phyloP scores from a whole-genome alignment of 345 rosid species.

The Citrus medica region DNA sequence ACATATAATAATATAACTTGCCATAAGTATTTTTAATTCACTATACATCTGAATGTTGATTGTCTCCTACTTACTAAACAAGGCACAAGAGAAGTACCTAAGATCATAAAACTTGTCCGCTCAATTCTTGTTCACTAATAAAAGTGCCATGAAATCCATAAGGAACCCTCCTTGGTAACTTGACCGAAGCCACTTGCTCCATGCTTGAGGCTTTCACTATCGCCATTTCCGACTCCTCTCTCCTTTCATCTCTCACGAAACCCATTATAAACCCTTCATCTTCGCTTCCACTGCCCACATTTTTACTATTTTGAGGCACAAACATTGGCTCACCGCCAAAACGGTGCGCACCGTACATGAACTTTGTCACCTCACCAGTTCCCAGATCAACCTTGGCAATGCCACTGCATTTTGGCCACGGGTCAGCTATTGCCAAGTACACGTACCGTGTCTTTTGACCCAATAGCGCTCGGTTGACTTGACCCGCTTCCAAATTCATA shows the following conservation, averaged over 20 bases:
- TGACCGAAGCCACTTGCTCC: slow-evolving; percentile 50
- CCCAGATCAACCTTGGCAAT: slow-evolving; percentile 61
- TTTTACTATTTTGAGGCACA: slow-evolving; percentile 20
- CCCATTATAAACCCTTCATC: slow-evolving; percentile 56
- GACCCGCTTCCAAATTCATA: slow-evolving; percentile 63
- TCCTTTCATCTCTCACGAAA: slow-evolving; percentile 56
- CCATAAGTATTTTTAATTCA: too few species aligned
- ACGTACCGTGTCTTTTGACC: slow-evolving; percentile 54
- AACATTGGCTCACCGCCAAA: slow-evolving; percentile 72
- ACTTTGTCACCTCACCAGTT: slow-evolving; percentile 32
- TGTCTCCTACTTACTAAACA: background rate
- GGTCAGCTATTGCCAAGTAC: slow-evolving; percentile 73
- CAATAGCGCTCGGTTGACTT: slow-evolving; percentile 34
- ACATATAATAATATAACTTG: too few species aligned
- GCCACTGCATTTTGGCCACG: slow-evolving; percentile 73
- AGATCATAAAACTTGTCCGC: slow-evolving; percentile 18
- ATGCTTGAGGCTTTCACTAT: slow-evolving; percentile 43
- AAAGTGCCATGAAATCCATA: slow-evolving; percentile 81
- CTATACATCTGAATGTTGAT: background rate
- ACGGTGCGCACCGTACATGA: slow-evolving; percentile 43
- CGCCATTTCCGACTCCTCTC: slow-evolving; percentile 51
- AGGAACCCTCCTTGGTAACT: slow-evolving; percentile 62
- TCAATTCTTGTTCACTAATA: slow-evolving; percentile 39
- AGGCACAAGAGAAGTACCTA: background rate
- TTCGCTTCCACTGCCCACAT: slow-evolving; percentile 14